These are phyloP conservation scores for Yarrowia phangngaensis DNA, from an alignment of 805 yeast genomes.

Conservation along the genomic window DNA sequence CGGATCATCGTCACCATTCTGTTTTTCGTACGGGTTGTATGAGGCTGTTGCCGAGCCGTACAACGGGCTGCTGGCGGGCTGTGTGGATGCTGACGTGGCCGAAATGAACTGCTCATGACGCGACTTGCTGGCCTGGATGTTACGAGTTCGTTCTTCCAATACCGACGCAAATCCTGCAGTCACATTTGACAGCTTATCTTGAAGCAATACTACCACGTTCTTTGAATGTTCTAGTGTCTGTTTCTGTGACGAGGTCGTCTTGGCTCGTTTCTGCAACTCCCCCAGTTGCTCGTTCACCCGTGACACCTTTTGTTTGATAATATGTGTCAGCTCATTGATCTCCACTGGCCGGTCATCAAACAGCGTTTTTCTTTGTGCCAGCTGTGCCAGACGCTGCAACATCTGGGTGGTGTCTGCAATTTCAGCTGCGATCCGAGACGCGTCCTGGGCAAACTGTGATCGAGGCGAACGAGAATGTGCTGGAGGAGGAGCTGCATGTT, in stretches of 20 bases:
- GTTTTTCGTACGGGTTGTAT: conserved; percentile 27
- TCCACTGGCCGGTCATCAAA: conserved; percentile 94
- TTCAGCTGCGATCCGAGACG: conserved; percentile 81
- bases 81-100: conserved; percentile 37
- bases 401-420: conserved; percentile 80
- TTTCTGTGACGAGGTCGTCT: conserved; percentile 45
- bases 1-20: too few species aligned
- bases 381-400: conserved; percentile 69
- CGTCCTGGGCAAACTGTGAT: conserved; percentile 65
- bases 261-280: conserved; percentile 53
- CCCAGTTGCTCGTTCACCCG: conserved; percentile 69
- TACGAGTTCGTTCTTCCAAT: conserved; percentile 78
- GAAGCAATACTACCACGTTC: conserved; percentile 81
- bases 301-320: conserved; percentile 77
- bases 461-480: conserved; percentile 35
- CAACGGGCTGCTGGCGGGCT: conserved; percentile 29
- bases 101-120: conserved; percentile 83
- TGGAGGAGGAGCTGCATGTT: conserved; percentile 40
- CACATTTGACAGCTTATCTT: conserved; percentile 85
- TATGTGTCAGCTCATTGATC: conserved; percentile 84
- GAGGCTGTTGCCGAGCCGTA: conserved; percentile 25
- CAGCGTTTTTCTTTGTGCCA: conserved; percentile 86
- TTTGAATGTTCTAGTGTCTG: conserved; percentile 71
- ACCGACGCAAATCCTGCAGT: conserved; percentile 89
- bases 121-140: conserved; percentile 72